Base-by-base conservation (phyloP, 352 stramenopile genomes). In the Globisporangium carolinianum region DNA sequence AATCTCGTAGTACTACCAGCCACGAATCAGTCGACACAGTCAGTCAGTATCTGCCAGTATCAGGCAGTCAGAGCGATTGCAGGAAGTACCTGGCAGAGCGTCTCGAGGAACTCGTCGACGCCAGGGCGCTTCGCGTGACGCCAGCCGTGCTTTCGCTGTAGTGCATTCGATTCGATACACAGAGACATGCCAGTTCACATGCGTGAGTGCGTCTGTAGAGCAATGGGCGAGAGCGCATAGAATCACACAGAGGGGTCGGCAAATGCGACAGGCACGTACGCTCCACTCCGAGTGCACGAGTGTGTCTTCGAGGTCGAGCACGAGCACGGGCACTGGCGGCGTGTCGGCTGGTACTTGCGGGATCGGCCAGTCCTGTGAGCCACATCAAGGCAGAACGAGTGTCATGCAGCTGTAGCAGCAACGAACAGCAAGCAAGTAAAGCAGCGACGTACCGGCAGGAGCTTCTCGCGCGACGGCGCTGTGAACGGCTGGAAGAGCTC, bases 211-310 rank as follows among this genome's bases (percentile, higher is more conserved):
- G 42, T 47, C 42, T 45, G 24, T 32, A 32, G 24, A 32, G 24
- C 24, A 32, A 32, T 32, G 24, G 24, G 24, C 24, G 24, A 32
- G 24, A 32, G 24, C 24, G 24, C 24, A 32, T 32, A 32, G 24
- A 32, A 32, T 32, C 24, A 32, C 24, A 32, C 24, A 32, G 24
- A 32, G 24, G 24, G 24, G 24, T 32, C 24, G 24, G 24, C 24
- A 32, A 32, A 32, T 32, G 41, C 5, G 2, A 57, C n/a, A 32
- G 14, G 6, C 3, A 86, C 85, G 63, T 90, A 95, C 83, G 66
- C 76, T 91, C 85, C 83, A 95, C 58, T 95, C 85, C 9, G 85
- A 95, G 57, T 95, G 85, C 66, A 95, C 79, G 17, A 95, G 70
- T 18, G 84, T 91, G 60, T 95, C 85, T 72, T 95, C 85, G 1